Percentiles rank a stretch among this genome's conserved stretches.
Evolutionary conservation across 1,284 basidiomycete species (phyloP).

Genomic region (Rhodotorula glutinis): DNA sequence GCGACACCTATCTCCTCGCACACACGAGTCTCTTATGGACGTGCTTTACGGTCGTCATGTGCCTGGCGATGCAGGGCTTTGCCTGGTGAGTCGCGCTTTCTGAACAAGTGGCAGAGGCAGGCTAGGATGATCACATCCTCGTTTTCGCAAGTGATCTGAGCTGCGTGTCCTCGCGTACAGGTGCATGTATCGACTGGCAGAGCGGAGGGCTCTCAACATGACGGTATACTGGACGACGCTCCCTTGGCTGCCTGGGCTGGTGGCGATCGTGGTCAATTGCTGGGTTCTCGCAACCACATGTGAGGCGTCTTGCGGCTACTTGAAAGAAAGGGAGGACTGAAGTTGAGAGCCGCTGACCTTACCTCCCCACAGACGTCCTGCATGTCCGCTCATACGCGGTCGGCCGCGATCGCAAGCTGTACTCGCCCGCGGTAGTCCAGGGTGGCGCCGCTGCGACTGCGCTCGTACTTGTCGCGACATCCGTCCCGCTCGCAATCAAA

Average conservation of each 20-base stretch:
- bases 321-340: too few relatives aligned
- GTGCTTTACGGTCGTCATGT: neutral
- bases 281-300: neutral
- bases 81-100: neutral
- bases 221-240: neutral
- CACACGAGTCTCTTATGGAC: neutral
- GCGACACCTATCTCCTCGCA: neutral
- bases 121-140: neutral
- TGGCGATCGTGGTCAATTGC: neutral
- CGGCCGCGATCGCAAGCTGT: neutral
- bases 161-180: too few relatives aligned
- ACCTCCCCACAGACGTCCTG: neutral
- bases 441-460: neutral
- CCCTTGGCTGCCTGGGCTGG: neutral
- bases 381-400: neutral
- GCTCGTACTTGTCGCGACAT: neutral
- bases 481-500: neutral
- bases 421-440: neutral
- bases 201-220: neutral
- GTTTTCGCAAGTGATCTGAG: too few relatives aligned
- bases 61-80: neutral
- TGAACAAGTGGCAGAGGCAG: too few relatives aligned
- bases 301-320: neutral
- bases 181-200: neutral
- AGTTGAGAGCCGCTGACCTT: neutral